Percentiles rank a stretch among this genome's conserved stretches.
Evolutionary conservation across 441 rosid genomes (phyloP).

Genomic region (Geranium incanum): DNA sequence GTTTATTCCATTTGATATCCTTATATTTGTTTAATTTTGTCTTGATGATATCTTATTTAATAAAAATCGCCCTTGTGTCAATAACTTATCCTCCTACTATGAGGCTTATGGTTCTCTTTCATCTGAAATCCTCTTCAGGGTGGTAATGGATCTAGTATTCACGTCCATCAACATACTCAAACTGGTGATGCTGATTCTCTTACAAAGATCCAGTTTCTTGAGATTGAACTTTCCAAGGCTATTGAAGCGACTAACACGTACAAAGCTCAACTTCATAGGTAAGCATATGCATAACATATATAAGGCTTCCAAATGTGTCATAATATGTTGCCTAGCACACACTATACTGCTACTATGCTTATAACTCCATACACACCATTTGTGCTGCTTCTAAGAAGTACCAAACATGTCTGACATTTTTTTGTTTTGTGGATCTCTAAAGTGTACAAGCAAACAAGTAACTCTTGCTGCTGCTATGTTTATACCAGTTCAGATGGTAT

Average conservation of each 20-base stretch:
- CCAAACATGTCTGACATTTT: no score
- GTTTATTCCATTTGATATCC: background rate
- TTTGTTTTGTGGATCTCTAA: no score
- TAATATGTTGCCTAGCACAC: background rate
- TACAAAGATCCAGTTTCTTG: constrained; percentile 38
- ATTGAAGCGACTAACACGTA: constrained; percentile 28
- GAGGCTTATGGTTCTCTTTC: background rate
- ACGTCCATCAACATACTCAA: constrained; percentile 16
- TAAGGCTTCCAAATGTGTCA: background rate
- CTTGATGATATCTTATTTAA: background rate
- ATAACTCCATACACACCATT: background rate
- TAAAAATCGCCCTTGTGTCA: background rate
- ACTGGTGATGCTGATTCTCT: constrained; percentile 23
- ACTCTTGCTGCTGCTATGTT: no score
- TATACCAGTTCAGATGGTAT: no score
- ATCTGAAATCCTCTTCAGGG: constrained; percentile 20
- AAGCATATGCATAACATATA: constrained; percentile 10
- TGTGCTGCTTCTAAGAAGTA: background rate
- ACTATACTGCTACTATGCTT: background rate
- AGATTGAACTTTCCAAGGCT: constrained; percentile 29
- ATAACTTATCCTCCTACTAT: background rate
- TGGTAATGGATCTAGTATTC: constrained; percentile 14
- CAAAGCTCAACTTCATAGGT: constrained; percentile 35
- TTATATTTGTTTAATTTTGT: constrained; percentile 3
- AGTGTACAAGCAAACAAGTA: no score